Conservation (phyloP, 148 eudicot genomes). For the Cornus kousa region DNA sequence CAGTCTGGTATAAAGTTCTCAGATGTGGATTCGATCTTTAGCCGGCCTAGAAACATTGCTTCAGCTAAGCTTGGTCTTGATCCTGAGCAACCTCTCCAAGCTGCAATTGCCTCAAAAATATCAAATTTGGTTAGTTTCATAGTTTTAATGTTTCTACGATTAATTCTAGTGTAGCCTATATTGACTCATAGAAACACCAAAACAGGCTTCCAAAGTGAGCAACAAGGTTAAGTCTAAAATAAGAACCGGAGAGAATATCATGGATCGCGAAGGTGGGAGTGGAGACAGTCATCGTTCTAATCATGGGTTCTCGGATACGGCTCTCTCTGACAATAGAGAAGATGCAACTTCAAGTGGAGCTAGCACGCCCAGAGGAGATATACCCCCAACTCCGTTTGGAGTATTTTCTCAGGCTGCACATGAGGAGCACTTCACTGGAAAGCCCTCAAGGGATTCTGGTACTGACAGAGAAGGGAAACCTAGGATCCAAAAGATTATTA, state of each 20-base stretch:
- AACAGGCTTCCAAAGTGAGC: slow-evolving; percentile 89
- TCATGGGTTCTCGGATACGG: slow-evolving; percentile 46
- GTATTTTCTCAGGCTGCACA: slow-evolving; percentile 39
- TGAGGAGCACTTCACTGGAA: slow-evolving; percentile 40
- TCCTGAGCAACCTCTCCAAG: slow-evolving; percentile 91
- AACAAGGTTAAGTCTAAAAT: slow-evolving; percentile 89
- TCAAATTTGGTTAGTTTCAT: slow-evolving; percentile 69
- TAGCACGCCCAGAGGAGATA: slow-evolving; percentile 77
- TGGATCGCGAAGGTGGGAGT: slow-evolving; percentile 63
- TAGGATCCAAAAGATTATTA: slow-evolving; percentile 58
- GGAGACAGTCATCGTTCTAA: slow-evolving; percentile 74
- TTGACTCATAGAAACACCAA: slow-evolving; percentile 30
- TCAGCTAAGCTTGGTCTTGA: slow-evolving; percentile 79
- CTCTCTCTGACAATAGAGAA: slow-evolving; percentile 57
- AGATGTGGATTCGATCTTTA: slow-evolving; percentile 37
- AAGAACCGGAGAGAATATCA: slow-evolving; percentile 53
- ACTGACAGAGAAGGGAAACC: slow-evolving; percentile 66
- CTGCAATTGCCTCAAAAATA: slow-evolving; percentile 78
- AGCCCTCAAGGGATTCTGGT: slow-evolving; percentile 47
- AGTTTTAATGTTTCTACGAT: slow-evolving; percentile 11
- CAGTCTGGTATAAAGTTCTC: slow-evolving; percentile 20
- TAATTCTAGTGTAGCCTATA: slow-evolving; percentile 1
- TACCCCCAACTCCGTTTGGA: slow-evolving; percentile 51
- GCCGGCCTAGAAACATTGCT: slow-evolving; percentile 42
- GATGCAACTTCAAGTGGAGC: slow-evolving; percentile 85